phyloP scores from a whole-genome alignment of 2,329 filamentous ascomycete species.

The Allantophomopsis lycopodina region DNA sequence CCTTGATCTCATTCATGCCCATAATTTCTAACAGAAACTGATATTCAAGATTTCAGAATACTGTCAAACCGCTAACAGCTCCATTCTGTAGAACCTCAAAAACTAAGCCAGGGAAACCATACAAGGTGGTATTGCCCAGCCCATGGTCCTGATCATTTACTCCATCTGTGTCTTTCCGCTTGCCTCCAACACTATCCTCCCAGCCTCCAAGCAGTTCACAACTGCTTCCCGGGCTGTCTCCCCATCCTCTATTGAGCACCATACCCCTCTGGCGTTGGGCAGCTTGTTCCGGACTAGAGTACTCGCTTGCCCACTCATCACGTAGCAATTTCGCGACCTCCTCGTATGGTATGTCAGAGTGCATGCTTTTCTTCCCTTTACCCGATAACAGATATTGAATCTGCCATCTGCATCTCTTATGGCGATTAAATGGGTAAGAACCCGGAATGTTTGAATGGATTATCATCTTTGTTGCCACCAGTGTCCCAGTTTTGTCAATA shows the following conservation, averaged over 20 bases:
- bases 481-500: slow-evolving; percentile 33
- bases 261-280: slow-evolving; percentile 52
- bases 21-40: no score
- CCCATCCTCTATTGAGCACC: slow-evolving; percentile 85
- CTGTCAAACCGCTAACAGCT: slow-evolving; percentile 75
- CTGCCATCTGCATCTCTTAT: slow-evolving; percentile 80
- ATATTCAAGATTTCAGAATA: slow-evolving; percentile 42
- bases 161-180: slow-evolving; percentile 26
- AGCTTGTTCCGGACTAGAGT: slow-evolving; percentile 38
- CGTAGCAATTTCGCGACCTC: slow-evolving; percentile 57
- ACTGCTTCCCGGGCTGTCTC: slow-evolving; percentile 81
- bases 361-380: slow-evolving; percentile 7
- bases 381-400: slow-evolving; percentile 38
- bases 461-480: slow-evolving; percentile 84
- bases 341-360: slow-evolving; percentile 49
- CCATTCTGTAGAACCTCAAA: slow-evolving; percentile 96
- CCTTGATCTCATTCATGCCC: no score
- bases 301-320: slow-evolving; percentile 54
- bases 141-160: slow-evolving; percentile 36
- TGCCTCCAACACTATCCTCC: slow-evolving; percentile 52
- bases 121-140: slow-evolving; percentile 68
- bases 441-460: slow-evolving; percentile 91
- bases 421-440: slow-evolving; percentile 92
- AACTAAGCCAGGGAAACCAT: slow-evolving; percentile 83
- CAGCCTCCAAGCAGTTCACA: slow-evolving; percentile 70